A percentile compares a stretch with the other conserved stretches of the same genome.
Conservation (phyloP, 2,329 filamentous ascomycete species). For the Colletotrichum higginsianum region DNA sequence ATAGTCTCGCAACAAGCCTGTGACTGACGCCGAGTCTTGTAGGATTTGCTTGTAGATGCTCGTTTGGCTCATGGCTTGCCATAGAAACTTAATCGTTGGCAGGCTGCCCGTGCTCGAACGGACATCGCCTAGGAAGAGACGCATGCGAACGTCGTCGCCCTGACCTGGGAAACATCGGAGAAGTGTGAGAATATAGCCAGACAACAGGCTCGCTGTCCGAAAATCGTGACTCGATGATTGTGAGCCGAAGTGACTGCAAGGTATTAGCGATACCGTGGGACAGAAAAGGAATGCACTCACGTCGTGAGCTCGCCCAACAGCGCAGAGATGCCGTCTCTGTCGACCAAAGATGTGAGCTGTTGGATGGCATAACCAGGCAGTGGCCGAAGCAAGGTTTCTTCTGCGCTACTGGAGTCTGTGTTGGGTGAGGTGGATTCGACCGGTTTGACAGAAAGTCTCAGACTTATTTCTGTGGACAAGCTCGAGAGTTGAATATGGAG, state of each 20-base stretch:
- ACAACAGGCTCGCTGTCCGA: slow-evolving; percentile 72
- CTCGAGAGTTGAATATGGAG: slow-evolving; percentile 69
- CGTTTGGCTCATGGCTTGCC: slow-evolving; percentile 72
- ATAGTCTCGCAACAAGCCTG: slow-evolving; percentile 48
- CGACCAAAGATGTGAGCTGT: slow-evolving; percentile 79
- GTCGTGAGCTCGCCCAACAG: slow-evolving; percentile 58
- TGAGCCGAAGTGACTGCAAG: slow-evolving; percentile 36
- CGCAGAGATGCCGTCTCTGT: slow-evolving; percentile 80
- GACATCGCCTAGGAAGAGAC: slow-evolving; percentile 85
- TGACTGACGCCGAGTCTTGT: slow-evolving; percentile 43
- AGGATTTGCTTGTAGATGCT: slow-evolving; percentile 43
- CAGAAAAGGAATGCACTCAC: slow-evolving; percentile 6
- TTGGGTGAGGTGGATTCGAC: slow-evolving; percentile 27
- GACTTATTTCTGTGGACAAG: slow-evolving; percentile 66
- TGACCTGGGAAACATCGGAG: slow-evolving; percentile 86
- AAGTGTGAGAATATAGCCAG: slow-evolving; percentile 88
- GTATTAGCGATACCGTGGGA: slow-evolving; percentile 10
- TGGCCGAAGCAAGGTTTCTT: slow-evolving; percentile 50
- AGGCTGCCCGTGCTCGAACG: slow-evolving; percentile 58
- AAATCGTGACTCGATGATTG: slow-evolving; percentile 50
- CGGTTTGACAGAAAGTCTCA: slow-evolving; percentile 54
- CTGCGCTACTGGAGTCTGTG: slow-evolving; percentile 26
- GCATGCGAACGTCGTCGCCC: slow-evolving; percentile 94
- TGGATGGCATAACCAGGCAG: slow-evolving; percentile 72
- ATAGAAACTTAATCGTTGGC: slow-evolving; percentile 87